phyloP scores from a whole-genome alignment of 192 early-diverging fungal species.

The Coemansia sp. region DNA sequence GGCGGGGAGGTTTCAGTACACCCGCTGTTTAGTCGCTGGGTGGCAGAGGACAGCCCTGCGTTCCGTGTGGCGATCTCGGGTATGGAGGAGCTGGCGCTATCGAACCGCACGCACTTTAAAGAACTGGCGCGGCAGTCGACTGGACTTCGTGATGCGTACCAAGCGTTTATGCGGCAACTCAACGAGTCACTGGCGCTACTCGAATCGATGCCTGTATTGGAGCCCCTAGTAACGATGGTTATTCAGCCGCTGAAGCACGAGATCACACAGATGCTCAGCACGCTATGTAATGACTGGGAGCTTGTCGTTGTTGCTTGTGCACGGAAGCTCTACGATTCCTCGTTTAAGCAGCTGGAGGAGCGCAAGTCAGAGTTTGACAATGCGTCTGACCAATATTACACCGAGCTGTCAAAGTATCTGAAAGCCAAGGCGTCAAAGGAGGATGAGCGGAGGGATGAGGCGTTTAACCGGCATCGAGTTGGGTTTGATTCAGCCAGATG shows the following conservation, averaged over 20 bases:
- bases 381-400: constrained; percentile 31
- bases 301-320: constrained; percentile 27
- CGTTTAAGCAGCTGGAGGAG: constrained; percentile 43
- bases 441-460: constrained; percentile 31
- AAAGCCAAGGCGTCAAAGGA: constrained; percentile 28
- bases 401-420: constrained; percentile 38
- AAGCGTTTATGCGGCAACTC: constrained; percentile 38
- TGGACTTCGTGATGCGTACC: constrained; percentile 32
- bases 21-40: constrained; percentile 46
- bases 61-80: constrained; percentile 31
- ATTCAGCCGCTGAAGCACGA: constrained; percentile 35
- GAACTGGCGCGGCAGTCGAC: constrained; percentile 31
- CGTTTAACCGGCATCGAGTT: constrained; percentile 19
- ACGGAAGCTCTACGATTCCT: constrained; percentile 29
- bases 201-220: constrained; percentile 18
- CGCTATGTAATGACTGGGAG: constrained; percentile 49
- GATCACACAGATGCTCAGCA: constrained; percentile 31
- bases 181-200: constrained; percentile 11
- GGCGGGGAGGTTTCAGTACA: constrained; percentile 12
- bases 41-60: constrained; percentile 42
- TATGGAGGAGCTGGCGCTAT: constrained; percentile 41
- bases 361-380: constrained; percentile 31
- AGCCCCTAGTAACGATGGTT: constrained; percentile 25
- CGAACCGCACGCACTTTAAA: constrained; percentile 30
- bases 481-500: constrained; percentile 42